A percentile compares a stretch with the other conserved stretches of the same genome.
Conservation (phyloP, 495 filamentous ascomycete species). For the Daldinia grandis region DNA sequence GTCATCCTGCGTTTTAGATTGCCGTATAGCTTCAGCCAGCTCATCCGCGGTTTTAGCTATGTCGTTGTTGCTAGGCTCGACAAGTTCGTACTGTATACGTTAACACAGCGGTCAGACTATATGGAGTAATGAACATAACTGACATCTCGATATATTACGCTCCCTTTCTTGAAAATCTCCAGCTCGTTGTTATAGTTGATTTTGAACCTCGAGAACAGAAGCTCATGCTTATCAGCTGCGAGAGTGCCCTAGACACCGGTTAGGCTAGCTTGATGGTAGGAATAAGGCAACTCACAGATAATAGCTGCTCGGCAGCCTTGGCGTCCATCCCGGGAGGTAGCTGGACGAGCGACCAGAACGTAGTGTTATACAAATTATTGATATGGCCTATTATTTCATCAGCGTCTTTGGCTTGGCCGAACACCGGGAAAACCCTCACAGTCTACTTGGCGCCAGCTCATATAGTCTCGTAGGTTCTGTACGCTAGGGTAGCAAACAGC, state of each 20-base stretch:
- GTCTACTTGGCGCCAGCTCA: conserved; percentile 97
- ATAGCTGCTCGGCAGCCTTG: conserved; percentile 78
- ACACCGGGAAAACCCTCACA: conserved; percentile 64
- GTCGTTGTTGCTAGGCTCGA: conserved; percentile 57
- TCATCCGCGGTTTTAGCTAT: conserved; percentile 48
- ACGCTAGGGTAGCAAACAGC: conserved; percentile 86
- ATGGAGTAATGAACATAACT: conserved; percentile 34
- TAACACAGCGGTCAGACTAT: background rate
- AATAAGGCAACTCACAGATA: conserved; percentile 63
- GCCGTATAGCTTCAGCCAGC: conserved; percentile 51
- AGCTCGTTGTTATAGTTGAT: conserved; percentile 98
- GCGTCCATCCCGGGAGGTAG: conserved; percentile 78
- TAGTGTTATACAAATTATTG: conserved; percentile 98
- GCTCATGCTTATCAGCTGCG: conserved; percentile 91
- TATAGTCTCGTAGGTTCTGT: conserved; percentile 86
- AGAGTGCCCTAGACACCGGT: conserved; percentile 70
- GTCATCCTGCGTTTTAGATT: conserved; percentile 79
- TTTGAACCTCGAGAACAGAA: conserved; percentile 85
- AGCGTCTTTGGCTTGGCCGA: background rate
- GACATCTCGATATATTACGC: conserved; percentile 85
- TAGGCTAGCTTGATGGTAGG: background rate
- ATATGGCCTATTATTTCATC: conserved; percentile 74
- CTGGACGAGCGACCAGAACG: conserved; percentile 89
- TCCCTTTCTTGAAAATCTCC: conserved; percentile 93
- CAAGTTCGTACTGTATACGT: conserved; percentile 59